Evolutionary conservation across 352 stramenopile genomes (phyloP), one percentile per base, ranked within the genome.

Genomic region (Achlya hypogyna): DNA sequence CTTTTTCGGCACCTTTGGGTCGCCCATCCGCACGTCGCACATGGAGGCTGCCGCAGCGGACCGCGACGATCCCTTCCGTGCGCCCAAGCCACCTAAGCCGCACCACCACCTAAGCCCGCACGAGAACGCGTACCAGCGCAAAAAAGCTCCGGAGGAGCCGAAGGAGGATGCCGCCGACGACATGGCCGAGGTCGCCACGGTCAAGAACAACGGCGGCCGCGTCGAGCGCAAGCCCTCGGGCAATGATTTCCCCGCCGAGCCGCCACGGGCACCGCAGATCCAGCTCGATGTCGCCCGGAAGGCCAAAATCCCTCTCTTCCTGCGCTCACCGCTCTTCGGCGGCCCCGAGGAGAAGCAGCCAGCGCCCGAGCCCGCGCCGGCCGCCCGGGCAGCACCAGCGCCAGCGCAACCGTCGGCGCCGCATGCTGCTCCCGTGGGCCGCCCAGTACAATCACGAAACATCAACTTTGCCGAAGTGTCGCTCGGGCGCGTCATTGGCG

Each of bases 1-100:
- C 66, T 89, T 89, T 70, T 89, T 89, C 62, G 81, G 79, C 25
- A 88, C 81, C 0, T 78, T 88, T 29, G 81, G 81, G 3, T 88
- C 78, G 35, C 81, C 81, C 27, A 88, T 89, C 53, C 86, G 86
- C 64, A 87, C 87, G 78, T 74, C 60, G 43, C 51, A 56, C 45
- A 67, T 67, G 60, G 60, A 59, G n/a, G 35, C 51, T 47, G 49
- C 60, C 10, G 60, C 45, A 1, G 6, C 27, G 8, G 51, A 67
- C 45, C 12, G 31, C 42, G 29, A n/a, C 23, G 53, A 63, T 34
- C 28, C 49, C 12, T 54, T 27, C 16, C 47, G 70, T 74, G 45
- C 40, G n/a, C n/a, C n/a, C 12, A 45, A 45, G 38, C 38, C 38
- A 18, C 38, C 38, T 18, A 45, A 45, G 38, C 38, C 54, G 43